Evolutionary conservation across 2,329 filamentous ascomycete genomes (phyloP).

Genomic region (Biscogniauxia marginata): DNA sequence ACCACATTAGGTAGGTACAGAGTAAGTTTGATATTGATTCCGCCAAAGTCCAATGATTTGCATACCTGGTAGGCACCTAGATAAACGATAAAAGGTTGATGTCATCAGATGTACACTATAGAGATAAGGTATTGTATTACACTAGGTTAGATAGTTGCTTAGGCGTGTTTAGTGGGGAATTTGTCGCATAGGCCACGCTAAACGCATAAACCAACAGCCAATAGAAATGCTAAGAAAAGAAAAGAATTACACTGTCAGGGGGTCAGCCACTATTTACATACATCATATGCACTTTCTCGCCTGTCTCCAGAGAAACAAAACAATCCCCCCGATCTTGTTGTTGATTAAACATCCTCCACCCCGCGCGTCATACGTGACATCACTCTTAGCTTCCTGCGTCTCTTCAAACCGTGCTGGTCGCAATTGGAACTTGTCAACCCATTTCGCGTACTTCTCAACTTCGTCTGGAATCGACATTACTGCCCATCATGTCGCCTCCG

Average conservation of each 20-base stretch:
- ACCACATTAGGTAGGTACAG: too few relatives aligned
- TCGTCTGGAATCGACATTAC: conserved; percentile 9
- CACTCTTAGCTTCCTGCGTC: conserved; percentile 18
- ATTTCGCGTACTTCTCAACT: neutral
- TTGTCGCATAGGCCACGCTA: too few relatives aligned
- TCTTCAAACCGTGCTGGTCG: conserved; percentile 2
- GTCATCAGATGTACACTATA: too few relatives aligned
- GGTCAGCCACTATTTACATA: neutral
- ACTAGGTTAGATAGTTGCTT: too few relatives aligned
- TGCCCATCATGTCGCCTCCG: conserved; percentile 31
- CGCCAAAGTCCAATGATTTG: too few relatives aligned
- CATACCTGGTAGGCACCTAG: too few relatives aligned
- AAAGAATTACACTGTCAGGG: too few relatives aligned
- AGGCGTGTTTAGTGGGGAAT: too few relatives aligned
- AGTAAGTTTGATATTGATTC: too few relatives aligned
- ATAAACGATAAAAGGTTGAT: too few relatives aligned
- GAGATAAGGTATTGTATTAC: too few relatives aligned
- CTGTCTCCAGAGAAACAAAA: neutral
- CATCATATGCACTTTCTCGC: too few relatives aligned
- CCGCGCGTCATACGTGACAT: conserved; percentile 18
- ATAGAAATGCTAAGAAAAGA: neutral
- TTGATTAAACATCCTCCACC: conserved; percentile 1
- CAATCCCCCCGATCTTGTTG: conserved; percentile 3
- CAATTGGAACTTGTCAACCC: conserved; percentile 2
- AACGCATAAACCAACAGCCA: neutral